These are phyloP conservation scores for Liriodendron chinense DNA, from an alignment of 164 flowering plant genomes.

Conservation along the genomic window DNA sequence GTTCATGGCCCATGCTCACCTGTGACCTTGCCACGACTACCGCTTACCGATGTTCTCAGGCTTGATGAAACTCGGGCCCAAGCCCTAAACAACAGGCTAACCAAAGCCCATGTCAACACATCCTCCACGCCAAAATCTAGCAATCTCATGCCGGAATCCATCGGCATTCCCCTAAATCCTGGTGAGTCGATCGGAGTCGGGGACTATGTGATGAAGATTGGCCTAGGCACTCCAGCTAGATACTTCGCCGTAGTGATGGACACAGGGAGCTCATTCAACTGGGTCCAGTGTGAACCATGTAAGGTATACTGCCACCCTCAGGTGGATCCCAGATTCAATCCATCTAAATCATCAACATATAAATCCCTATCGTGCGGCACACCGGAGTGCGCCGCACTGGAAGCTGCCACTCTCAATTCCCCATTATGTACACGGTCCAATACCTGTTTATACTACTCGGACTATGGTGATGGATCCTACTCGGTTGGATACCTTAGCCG, in stretches of 20 bases:
- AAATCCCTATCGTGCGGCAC: slow-evolving; percentile 22
- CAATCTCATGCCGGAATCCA: slow-evolving; percentile 8
- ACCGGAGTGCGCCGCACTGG: slow-evolving; percentile 17
- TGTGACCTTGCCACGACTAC: not conserved
- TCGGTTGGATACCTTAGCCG: not conserved
- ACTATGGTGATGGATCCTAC: no score
- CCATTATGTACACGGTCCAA: slow-evolving; percentile 24
- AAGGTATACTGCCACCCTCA: slow-evolving; percentile 35
- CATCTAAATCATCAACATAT: slow-evolving; percentile 33
- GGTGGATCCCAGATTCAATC: slow-evolving; percentile 31
- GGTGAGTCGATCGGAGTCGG: slow-evolving; percentile 35
- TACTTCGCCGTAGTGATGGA: slow-evolving; percentile 32
- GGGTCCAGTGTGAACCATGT: slow-evolving; percentile 59
- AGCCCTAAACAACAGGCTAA: slow-evolving; percentile 14
- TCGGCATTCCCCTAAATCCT: slow-evolving; percentile 25
- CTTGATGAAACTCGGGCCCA: slow-evolving; percentile 18
- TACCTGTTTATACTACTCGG: no score
- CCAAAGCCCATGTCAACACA: not conserved
- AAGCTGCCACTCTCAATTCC: slow-evolving; percentile 22
- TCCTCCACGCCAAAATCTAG: not conserved
- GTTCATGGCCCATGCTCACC: slow-evolving; percentile 27
- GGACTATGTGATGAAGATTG: slow-evolving; percentile 39
- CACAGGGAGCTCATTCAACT: slow-evolving; percentile 49
- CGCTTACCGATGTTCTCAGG: slow-evolving; percentile 6
- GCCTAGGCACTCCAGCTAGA: slow-evolving; percentile 41